Evolutionary conservation across 306 rosid species (phyloP).

Genomic region (Rosa persica): DNA sequence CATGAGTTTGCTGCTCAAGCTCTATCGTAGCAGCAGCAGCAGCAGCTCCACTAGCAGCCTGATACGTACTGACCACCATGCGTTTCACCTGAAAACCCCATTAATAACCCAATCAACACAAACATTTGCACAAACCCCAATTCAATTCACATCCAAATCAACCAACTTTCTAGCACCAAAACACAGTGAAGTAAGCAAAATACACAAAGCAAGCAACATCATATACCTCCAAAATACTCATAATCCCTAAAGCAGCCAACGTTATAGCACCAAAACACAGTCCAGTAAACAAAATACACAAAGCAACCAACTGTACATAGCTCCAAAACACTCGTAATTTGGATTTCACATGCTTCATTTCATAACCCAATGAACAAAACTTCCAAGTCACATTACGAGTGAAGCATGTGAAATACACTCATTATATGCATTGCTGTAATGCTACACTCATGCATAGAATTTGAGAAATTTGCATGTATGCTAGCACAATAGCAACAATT

Average conservation of each 20-base stretch:
- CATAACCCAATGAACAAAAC: too few species aligned
- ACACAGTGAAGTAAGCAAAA: neutral
- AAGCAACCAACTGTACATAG: neutral
- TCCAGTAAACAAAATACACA: neutral
- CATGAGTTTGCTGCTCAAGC: conserved; percentile 89
- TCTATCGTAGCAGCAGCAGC: conserved; percentile 99
- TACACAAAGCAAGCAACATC: neutral
- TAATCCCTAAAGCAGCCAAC: neutral
- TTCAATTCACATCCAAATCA: neutral
- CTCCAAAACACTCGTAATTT: neutral
- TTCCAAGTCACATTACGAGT: too few species aligned
- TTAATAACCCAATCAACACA: conserved; percentile 6
- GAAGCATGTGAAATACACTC: too few species aligned
- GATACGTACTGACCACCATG: conserved; percentile 96
- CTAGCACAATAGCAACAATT: too few species aligned
- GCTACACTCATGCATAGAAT: too few species aligned
- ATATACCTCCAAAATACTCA: neutral
- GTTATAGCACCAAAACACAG: neutral
- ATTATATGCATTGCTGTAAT: too few species aligned
- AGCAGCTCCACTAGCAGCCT: conserved; percentile 99
- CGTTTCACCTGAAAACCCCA: conserved; percentile 62
- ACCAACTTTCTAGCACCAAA: neutral
- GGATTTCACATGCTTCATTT: too few species aligned
- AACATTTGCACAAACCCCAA: neutral
- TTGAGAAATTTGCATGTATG: too few species aligned